Percentiles rank a stretch among this genome's conserved stretches.
Conservation (phyloP, 2,329 filamentous ascomycete genomes). For the Ceratocystis huliohia region DNA sequence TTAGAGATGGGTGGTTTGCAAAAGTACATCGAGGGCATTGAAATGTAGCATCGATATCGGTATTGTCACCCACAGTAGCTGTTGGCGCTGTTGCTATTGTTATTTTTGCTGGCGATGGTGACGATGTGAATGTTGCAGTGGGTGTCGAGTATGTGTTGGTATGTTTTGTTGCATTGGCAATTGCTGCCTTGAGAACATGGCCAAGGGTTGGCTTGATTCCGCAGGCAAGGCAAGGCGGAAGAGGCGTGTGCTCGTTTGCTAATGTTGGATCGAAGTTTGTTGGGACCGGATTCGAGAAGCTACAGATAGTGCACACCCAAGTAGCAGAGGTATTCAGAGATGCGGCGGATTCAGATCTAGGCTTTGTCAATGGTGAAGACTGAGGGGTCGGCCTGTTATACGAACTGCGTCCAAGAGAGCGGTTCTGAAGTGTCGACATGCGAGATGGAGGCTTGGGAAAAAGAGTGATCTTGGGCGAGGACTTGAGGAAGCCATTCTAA, state of each 20-base stretch:
- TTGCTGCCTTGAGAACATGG: slow-evolving; percentile 74
- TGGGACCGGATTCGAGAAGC: slow-evolving; percentile 83
- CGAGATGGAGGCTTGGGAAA: slow-evolving; percentile 67
- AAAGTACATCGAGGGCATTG: slow-evolving; percentile 86
- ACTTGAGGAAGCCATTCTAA: slow-evolving; percentile 75
- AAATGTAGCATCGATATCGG: slow-evolving; percentile 28
- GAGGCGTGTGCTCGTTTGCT: slow-evolving; percentile 63
- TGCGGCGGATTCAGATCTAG: background rate
- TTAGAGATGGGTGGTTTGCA: slow-evolving; percentile 75
- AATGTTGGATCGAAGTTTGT: slow-evolving; percentile 83
- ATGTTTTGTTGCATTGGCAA: slow-evolving; percentile 56
- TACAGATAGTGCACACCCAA: slow-evolving; percentile 94
- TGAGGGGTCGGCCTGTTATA: background rate
- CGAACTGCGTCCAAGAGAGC: slow-evolving; percentile 1
- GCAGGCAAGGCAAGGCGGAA: slow-evolving; percentile 82
- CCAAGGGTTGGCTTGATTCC: slow-evolving; percentile 83
- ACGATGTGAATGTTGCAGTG: no score
- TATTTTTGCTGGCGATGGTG: no score
- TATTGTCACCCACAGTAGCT: background rate
- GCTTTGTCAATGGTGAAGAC: background rate
- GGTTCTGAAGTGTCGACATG: slow-evolving; percentile 26
- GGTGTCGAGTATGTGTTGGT: background rate
- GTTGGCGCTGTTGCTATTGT: background rate
- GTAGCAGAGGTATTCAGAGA: slow-evolving; percentile 48
- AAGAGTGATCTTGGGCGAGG: slow-evolving; percentile 83